Percentiles rank a stretch among this genome's conserved stretches.
Evolutionary conservation across 164 flowering plant genomes (phyloP).

Genomic region (Aristolochia fimbriata): DNA sequence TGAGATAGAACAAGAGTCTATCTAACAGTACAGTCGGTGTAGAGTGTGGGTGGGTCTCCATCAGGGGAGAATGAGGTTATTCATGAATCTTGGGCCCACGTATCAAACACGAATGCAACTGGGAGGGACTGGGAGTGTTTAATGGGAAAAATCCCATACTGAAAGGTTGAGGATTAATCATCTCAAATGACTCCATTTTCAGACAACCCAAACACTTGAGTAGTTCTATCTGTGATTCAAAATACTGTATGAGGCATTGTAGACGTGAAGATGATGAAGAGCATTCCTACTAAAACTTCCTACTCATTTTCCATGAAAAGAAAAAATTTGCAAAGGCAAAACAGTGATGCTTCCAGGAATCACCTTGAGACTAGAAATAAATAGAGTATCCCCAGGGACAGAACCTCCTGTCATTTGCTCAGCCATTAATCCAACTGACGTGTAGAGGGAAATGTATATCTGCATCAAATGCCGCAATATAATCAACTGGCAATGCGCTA

Average conservation of each 20-base stretch:
- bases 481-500: background rate
- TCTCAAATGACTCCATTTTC: too few species aligned
- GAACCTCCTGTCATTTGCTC: slow-evolving; percentile 39
- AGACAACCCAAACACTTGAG: too few species aligned
- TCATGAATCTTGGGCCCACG: too few species aligned
- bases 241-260: too few species aligned
- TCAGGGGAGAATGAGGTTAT: too few species aligned
- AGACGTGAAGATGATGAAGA: background rate
- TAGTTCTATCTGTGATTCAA: background rate
- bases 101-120: too few species aligned
- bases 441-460: slow-evolving; percentile 79
- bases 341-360: background rate
- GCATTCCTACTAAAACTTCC: background rate
- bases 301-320: background rate
- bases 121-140: too few species aligned
- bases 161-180: too few species aligned
- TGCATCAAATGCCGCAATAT: slow-evolving; percentile 19
- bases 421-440: slow-evolving; percentile 55
- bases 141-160: too few species aligned
- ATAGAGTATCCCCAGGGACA: slow-evolving; percentile 37
- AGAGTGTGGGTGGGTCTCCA: too few species aligned
- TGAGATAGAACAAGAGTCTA: too few species aligned
- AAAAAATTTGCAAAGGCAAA: background rate
- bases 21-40: too few species aligned
- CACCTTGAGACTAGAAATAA: slow-evolving; percentile 75